phyloP scores from a whole-genome alignment of 441 rosid genomes.

The Gossypium trilobum region DNA sequence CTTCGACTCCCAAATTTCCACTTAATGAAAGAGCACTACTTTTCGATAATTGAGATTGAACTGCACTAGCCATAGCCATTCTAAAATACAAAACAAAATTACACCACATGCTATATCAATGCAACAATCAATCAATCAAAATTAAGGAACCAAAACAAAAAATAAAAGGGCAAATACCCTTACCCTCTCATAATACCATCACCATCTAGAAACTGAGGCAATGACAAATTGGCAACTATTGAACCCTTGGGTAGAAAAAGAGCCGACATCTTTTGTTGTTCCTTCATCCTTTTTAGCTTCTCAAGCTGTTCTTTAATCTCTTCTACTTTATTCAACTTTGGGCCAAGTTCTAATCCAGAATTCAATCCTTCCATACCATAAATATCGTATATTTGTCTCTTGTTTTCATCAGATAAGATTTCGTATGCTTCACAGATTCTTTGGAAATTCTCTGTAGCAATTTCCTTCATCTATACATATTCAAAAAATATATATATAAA shows the following conservation, averaged over 20 bases:
- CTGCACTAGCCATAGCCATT: slow-evolving; percentile 80
- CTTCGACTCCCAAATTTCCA: slow-evolving; percentile 70
- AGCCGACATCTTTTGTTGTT: slow-evolving; percentile 52
- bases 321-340: slow-evolving; percentile 65
- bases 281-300: slow-evolving; percentile 52
- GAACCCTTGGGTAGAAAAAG: slow-evolving; percentile 66
- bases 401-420: slow-evolving; percentile 70
- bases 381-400: slow-evolving; percentile 76
- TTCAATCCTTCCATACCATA: slow-evolving; percentile 87
- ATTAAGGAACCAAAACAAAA: not conserved
- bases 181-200: slow-evolving; percentile 92
- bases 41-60: slow-evolving; percentile 74
- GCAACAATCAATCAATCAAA: not conserved
- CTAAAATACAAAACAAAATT: slow-evolving; percentile 29
- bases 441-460: slow-evolving; percentile 84
- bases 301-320: slow-evolving; percentile 81
- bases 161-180: not conserved
- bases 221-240: slow-evolving; percentile 51
- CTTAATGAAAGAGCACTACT: slow-evolving; percentile 48
- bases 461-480: slow-evolving; percentile 70
- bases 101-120: not conserved
- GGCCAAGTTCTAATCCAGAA: slow-evolving; percentile 87
- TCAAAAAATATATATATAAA: not conserved
- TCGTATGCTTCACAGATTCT: slow-evolving; percentile 88
- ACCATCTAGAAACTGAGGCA: slow-evolving; percentile 63